Evolutionary conservation across 306 rosid species (phyloP).

Genomic region (Luffa aegyptiaca): DNA sequence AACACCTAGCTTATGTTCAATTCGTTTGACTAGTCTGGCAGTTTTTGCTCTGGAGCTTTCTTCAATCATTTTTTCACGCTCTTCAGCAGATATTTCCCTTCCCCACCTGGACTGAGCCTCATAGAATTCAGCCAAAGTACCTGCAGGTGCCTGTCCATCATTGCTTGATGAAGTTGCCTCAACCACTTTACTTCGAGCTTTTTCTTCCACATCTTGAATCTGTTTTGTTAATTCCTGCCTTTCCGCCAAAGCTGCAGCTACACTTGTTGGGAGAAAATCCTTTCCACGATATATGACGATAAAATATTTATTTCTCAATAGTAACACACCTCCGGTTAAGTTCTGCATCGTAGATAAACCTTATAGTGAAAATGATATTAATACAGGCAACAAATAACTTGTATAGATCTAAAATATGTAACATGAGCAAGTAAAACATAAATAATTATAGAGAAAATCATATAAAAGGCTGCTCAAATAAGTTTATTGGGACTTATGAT

Average conservation of each 20-base stretch:
- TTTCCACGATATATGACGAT: slow-evolving; percentile 89
- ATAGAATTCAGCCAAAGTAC: slow-evolving; percentile 72
- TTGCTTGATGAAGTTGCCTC: slow-evolving; percentile 26
- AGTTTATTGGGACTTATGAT: background rate
- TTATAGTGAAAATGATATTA: slow-evolving; percentile 3
- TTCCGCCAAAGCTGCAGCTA: slow-evolving; percentile 66
- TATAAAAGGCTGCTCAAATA: background rate
- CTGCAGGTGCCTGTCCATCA: slow-evolving; percentile 61
- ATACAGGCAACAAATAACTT: background rate
- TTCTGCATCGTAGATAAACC: slow-evolving; percentile 38
- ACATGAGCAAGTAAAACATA: background rate
- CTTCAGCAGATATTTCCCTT: slow-evolving; percentile 61
- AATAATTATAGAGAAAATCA: background rate
- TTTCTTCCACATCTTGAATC: slow-evolving; percentile 74
- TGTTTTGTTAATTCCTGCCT: slow-evolving; percentile 64
- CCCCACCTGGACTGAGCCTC: slow-evolving; percentile 86
- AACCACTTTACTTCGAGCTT: slow-evolving; percentile 33
- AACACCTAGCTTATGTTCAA: slow-evolving; percentile 57
- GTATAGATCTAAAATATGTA: background rate
- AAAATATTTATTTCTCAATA: slow-evolving; percentile 79
- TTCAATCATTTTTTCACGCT: slow-evolving; percentile 65
- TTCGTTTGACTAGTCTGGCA: slow-evolving; percentile 47
- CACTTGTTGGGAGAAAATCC: slow-evolving; percentile 80
- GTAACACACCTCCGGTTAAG: slow-evolving; percentile 85
- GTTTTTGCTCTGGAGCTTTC: slow-evolving; percentile 54